A percentile compares a stretch with the other conserved stretches of the same genome.
phyloP scores from a whole-genome alignment of 2,329 filamentous ascomycete genomes.

The Fusarium sublunatum region DNA sequence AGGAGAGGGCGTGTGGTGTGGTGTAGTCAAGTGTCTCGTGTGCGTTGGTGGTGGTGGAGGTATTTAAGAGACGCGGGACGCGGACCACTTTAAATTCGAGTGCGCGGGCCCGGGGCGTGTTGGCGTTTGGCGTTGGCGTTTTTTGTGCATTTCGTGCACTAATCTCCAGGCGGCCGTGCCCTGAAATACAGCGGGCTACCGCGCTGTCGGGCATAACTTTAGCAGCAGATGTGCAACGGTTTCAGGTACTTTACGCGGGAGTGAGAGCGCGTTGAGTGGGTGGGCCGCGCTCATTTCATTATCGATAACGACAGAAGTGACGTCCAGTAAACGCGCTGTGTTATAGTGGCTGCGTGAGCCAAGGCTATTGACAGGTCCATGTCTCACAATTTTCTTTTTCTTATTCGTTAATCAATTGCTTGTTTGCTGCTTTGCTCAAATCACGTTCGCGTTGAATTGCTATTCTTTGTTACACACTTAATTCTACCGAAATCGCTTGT shows the following conservation, averaged over 20 bases:
- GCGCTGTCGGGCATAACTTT: not conserved
- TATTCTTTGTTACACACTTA: too few species aligned
- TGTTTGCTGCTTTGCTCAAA: not conserved
- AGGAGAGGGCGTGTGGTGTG: constrained; percentile 8
- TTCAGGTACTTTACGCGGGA: constrained; percentile 35
- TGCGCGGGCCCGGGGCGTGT: constrained; percentile 30
- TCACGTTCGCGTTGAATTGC: not conserved
- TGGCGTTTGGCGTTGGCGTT: constrained; percentile 36
- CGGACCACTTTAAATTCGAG: constrained; percentile 6
- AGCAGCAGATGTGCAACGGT: constrained; percentile 12
- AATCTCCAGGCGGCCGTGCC: constrained; percentile 5
- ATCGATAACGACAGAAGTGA: constrained; percentile 32
- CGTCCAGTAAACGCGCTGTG: constrained; percentile 33
- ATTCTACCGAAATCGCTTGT: not conserved
- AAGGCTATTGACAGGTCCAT: constrained; percentile 14
- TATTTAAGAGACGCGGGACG: constrained; percentile 42
- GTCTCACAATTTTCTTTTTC: constrained; percentile 4
- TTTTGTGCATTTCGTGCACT: constrained; percentile 27
- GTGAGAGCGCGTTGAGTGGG: constrained; percentile 33
- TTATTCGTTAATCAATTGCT: not conserved
- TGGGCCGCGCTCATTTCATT: constrained; percentile 6
- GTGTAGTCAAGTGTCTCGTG: constrained; percentile 24
- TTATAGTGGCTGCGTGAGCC: constrained; percentile 28
- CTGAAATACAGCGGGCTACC: constrained; percentile 6
- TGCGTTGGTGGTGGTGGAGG: constrained; percentile 36